A percentile compares a stretch with the other conserved stretches of the same genome.
Evolutionary conservation across 2,329 filamentous ascomycete genomes (phyloP).

Genomic region (Monilinia vaccinii-corymbosi): DNA sequence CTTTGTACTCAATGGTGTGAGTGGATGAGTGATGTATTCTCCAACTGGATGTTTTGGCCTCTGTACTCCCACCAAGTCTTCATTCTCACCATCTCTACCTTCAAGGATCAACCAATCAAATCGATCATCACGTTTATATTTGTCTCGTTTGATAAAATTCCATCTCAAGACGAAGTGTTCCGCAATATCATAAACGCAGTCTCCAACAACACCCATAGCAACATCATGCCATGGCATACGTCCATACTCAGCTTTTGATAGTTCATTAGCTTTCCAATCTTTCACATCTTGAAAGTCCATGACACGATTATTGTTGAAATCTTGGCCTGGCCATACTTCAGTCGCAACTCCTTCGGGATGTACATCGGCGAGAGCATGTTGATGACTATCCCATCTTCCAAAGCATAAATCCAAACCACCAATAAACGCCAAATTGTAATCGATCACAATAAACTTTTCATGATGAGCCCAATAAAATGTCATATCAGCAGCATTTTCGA

Average conservation of each 20-base stretch:
- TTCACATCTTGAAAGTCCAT: conserved; percentile 90
- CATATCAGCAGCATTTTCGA: conserved; percentile 92
- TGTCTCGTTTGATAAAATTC: conserved; percentile 96
- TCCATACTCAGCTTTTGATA: conserved; percentile 83
- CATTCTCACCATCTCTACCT: conserved; percentile 66
- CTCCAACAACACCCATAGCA: conserved; percentile 81
- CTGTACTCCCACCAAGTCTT: conserved; percentile 82
- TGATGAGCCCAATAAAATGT: conserved; percentile 98
- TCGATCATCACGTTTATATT: conserved; percentile 80
- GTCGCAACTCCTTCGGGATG: conserved; percentile 75
- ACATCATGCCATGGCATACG: conserved; percentile 99
- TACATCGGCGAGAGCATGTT: conserved; percentile 78
- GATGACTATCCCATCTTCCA: conserved; percentile 82
- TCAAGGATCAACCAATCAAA: conserved; percentile 82
- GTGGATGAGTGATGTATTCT: conserved; percentile 74
- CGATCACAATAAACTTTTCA: conserved; percentile 94
- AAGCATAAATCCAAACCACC: conserved; percentile 94
- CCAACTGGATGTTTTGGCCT: conserved; percentile 83
- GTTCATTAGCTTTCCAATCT: conserved; percentile 88
- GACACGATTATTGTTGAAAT: conserved; percentile 96
- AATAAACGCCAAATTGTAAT: conserved; percentile 85
- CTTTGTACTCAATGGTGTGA: conserved; percentile 60
- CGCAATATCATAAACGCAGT: conserved; percentile 85
- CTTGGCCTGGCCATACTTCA: conserved; percentile 89
- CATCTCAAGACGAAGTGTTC: conserved; percentile 91